A percentile compares a stretch with the other conserved stretches of the same genome.
Evolutionary conservation across 768 basidiomycete species (phyloP).

Genomic region (Pulveroboletus sp.): DNA sequence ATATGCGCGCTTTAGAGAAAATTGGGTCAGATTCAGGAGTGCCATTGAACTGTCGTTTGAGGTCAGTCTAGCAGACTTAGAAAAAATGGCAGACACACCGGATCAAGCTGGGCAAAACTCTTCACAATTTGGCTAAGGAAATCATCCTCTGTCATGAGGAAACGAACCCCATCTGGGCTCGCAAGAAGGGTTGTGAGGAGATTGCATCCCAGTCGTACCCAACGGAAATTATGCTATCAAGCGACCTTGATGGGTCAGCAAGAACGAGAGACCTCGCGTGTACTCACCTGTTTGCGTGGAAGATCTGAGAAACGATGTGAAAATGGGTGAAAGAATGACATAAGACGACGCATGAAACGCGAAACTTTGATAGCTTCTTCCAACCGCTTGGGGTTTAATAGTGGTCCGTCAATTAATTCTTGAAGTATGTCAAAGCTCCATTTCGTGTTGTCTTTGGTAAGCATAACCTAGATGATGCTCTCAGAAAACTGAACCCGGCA

Average conservation of each 20-base stretch:
- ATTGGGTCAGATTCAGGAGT: slow-evolving; percentile 70
- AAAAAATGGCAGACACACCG: slow-evolving; percentile 46
- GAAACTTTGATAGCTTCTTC: slow-evolving; percentile 93
- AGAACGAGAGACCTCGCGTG: background rate
- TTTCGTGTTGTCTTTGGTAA: slow-evolving; percentile 81
- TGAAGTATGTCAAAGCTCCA: slow-evolving; percentile 91
- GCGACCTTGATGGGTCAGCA: background rate
- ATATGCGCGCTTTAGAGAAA: slow-evolving; percentile 79
- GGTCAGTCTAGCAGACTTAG: background rate
- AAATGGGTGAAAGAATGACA: slow-evolving; percentile 91
- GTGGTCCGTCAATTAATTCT: slow-evolving; percentile 87
- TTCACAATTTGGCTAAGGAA: slow-evolving; percentile 79
- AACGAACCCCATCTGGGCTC: slow-evolving; percentile 78
- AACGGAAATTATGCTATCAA: slow-evolving; percentile 67
- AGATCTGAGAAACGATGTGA: slow-evolving; percentile 84
- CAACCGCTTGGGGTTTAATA: slow-evolving; percentile 85
- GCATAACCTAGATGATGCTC: slow-evolving; percentile 57
- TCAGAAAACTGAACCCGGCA: background rate
- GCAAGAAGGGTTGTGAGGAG: slow-evolving; percentile 79
- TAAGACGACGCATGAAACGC: slow-evolving; percentile 83
- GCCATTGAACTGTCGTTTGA: slow-evolving; percentile 55
- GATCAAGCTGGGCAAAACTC: slow-evolving; percentile 89
- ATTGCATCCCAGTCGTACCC: slow-evolving; percentile 81
- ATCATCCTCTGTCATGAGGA: slow-evolving; percentile 77
- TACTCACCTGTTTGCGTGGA: slow-evolving; percentile 54